Base-by-base conservation (phyloP, 139 green algal species). In the Chlorella sorokiniana region DNA sequence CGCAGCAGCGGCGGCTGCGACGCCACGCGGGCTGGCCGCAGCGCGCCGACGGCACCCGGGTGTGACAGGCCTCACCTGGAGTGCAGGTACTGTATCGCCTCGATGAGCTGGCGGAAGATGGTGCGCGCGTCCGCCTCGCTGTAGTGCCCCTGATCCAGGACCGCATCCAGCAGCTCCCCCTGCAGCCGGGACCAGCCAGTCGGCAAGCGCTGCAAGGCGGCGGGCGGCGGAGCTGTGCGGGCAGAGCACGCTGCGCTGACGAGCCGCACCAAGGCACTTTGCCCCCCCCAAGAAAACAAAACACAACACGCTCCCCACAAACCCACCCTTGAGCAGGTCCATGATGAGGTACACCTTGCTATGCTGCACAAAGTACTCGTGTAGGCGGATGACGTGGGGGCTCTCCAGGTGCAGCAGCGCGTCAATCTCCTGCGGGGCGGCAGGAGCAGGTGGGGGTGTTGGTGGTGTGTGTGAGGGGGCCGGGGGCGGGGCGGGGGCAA, bases 381-480 rank as follows among this genome's bases (percentile, higher is more conserved):
- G 65, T 35, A 72, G 72, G 81, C 84, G 92, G 56, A 98, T 90
- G 23, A 98, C 90, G 76, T 97, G 96, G 40, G 91, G 82, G 69
- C 97, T 92, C 74, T 95, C 86, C 77, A 96, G 82, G 35, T 86
- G 86, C 63, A 94, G 92, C 61, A 97, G 79, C 8, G 96, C 94
- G 69, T 96, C 91, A 71, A 98, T 97, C 78, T 98, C 94, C 86
- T 96, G 96, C 84, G 93, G 93, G 29, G 95, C 94, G 88, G 42
- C 1, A 33, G 35, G 20, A 69, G 62, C 38, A 48, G 67, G 37
- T 7, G 18, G 1, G 1, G 62, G 4, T 25, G 22, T 23, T 20
- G 22, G 3, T 23, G 22, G 3, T 61, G 22, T 61, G 52, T 23
- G 22, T 16, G 22, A n/a, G 52, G 22, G 22, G 22, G 27, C 5